Base-by-base conservation (phyloP, 768 basidiomycete genomes). In the Trametes coccinea region DNA sequence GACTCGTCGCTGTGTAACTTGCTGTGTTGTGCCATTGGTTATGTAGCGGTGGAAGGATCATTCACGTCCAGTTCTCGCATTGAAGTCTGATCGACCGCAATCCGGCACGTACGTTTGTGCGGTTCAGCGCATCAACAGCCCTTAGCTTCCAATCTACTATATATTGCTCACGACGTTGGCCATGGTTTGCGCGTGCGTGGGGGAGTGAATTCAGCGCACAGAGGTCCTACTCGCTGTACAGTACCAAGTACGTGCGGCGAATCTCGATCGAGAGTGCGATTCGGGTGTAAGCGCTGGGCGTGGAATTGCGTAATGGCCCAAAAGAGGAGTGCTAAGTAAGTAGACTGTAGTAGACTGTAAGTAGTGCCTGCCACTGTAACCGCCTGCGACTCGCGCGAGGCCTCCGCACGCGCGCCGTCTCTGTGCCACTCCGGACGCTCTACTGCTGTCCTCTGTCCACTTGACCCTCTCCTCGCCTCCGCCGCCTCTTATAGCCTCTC, bases 11-110 rank as follows among this genome's bases (percentile, higher is more conserved):
- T 59, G 54, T 64, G 62, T 64, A 60, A 53, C 53, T 56, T 69
- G 49, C 69, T 67, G 49, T 71, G 64, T 65, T 60, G 48, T 52
- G 58, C 49, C 49, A 56, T 59, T 59, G 59, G 54, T 30, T 40
- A 45, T 61, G 49, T 45, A 55, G 33, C 47, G 37, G 48, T 41
- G 57, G 49, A 52, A 27, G 48, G 8, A 41, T 0, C 6, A 6
- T 37, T 5, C 11, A 37, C 48, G 9, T 45, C 14, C 40, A 46
- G 54, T 9, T 22, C 31, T 31, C 31, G 22, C 29, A 27, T 31
- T 11, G 39, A 27, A 30, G 40, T 6, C 34, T 37, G 34, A 6
- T 37, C 5, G 0, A 37, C 6, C 34, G 34, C 34, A 6, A 6
- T 37, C 2, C 34, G 11, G 6, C 5, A 11, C 34, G 34, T 11